These are phyloP conservation scores for Yamadazyma sp. DNA, from an alignment of 805 yeast species.

Conservation along the genomic window DNA sequence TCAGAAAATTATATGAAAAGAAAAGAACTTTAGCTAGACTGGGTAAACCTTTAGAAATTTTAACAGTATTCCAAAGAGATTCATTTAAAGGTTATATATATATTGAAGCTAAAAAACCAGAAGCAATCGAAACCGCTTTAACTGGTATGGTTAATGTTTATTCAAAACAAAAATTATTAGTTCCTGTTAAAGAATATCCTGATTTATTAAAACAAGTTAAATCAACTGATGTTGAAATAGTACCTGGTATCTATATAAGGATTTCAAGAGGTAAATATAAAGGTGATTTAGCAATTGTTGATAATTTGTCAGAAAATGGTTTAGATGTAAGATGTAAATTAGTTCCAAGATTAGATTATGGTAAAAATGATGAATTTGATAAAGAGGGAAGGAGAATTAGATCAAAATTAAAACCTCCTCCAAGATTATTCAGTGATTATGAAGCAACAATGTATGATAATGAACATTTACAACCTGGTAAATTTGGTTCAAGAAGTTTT, in stretches of 20 bases:
- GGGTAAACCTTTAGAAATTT: slow-evolving; percentile 76
- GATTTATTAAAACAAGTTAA: slow-evolving; percentile 87
- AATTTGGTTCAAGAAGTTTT: slow-evolving; percentile 57
- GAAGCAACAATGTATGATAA: slow-evolving; percentile 87
- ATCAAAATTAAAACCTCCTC: slow-evolving; percentile 73
- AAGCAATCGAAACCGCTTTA: slow-evolving; percentile 86
- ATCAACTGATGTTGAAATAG: slow-evolving; percentile 80
- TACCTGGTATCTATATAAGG: slow-evolving; percentile 91
- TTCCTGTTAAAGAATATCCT: slow-evolving; percentile 94
- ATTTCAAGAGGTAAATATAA: slow-evolving; percentile 87
- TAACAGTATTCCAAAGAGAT: slow-evolving; percentile 91
- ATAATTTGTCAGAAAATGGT: slow-evolving; percentile 90
- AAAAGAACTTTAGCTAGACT: slow-evolving; percentile 74
- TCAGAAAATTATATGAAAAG: slow-evolving; percentile 79
- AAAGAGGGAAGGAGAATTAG: slow-evolving; percentile 43
- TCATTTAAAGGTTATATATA: slow-evolving; percentile 88
- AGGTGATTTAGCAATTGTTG: slow-evolving; percentile 91
- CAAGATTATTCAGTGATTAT: slow-evolving; percentile 79
- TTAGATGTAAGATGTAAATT: slow-evolving; percentile 90
- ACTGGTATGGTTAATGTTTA: slow-evolving; percentile 88
- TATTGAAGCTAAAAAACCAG: slow-evolving; percentile 89
- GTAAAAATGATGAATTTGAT: slow-evolving; percentile 56
- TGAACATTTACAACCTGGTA: slow-evolving; percentile 63
- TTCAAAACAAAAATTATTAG: slow-evolving; percentile 67
- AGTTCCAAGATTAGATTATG: slow-evolving; percentile 93